These are phyloP conservation scores for Sugiyamaella mastotermitis DNA, from an alignment of 805 yeast genomes.

Conservation along the genomic window DNA sequence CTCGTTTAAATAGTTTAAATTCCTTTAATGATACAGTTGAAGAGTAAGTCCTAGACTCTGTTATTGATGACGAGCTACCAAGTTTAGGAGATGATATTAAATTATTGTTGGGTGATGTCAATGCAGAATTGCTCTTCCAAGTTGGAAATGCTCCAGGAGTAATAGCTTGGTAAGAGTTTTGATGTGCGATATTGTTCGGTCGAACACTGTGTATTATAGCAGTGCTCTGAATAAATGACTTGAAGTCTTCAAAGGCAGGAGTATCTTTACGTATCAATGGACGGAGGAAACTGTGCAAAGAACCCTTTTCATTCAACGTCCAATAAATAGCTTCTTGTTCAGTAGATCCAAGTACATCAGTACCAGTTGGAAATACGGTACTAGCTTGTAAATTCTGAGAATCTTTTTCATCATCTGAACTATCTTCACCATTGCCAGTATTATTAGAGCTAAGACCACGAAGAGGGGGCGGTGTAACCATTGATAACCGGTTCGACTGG, in stretches of 20 bases:
- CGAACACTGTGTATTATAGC: no score
- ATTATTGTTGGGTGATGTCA: not conserved
- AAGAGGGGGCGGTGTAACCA: slow-evolving; percentile 3
- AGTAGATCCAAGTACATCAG: not conserved
- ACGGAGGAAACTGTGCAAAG: slow-evolving; percentile 22
- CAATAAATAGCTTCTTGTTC: slow-evolving; percentile 12
- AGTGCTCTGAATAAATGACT: slow-evolving; percentile 8
- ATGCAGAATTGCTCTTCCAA: not conserved
- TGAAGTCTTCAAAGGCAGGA: slow-evolving; percentile 18
- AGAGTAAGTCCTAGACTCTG: slow-evolving; percentile 1
- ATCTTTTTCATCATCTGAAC: not conserved
- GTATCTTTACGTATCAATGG: slow-evolving; percentile 25
- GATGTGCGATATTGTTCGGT: no score
- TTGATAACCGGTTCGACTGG: slow-evolving; percentile 4
- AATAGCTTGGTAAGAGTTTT: not conserved
- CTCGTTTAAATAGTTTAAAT: slow-evolving; percentile 53
- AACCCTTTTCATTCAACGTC: slow-evolving; percentile 12
- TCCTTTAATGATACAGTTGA: slow-evolving; percentile 35
- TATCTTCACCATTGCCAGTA: slow-evolving; percentile 1
- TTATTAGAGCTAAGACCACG: not conserved
- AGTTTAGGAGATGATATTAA: slow-evolving; percentile 2
- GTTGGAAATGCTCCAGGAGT: not conserved
- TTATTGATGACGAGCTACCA: slow-evolving; percentile 1
- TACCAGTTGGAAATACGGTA: not conserved
- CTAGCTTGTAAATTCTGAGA: not conserved